A percentile compares a stretch with the other conserved stretches of the same genome.
Evolutionary conservation across 164 flowering plant species (phyloP).

Genomic region (Stephania yunnanensis): DNA sequence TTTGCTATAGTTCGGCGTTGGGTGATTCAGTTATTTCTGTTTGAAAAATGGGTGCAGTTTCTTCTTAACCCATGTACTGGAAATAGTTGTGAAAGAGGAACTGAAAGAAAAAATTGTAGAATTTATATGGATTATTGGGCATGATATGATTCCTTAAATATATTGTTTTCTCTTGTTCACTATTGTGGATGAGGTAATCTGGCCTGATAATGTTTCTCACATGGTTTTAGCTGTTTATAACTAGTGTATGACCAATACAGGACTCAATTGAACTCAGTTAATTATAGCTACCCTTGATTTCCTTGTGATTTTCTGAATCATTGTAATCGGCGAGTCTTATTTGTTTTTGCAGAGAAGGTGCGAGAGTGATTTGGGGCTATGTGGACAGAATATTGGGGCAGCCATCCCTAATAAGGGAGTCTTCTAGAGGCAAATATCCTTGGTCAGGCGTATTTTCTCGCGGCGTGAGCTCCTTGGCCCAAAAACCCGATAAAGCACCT

Average conservation of each 20-base stretch:
- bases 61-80: too few relatives aligned
- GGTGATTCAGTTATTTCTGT: too few relatives aligned
- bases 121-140: too few relatives aligned
- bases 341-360: constrained; percentile 81
- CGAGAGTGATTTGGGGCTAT: constrained; percentile 87
- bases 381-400: constrained; percentile 96
- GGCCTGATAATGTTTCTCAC: not conserved
- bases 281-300: not conserved
- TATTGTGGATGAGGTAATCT: too few relatives aligned
- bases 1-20: too few relatives aligned
- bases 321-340: constrained; percentile 1
- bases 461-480: constrained; percentile 39
- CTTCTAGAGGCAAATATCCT: constrained; percentile 90
- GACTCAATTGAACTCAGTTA: not conserved
- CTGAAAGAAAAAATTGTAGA: too few relatives aligned
- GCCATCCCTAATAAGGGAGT: constrained; percentile 93
- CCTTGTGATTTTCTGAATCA: not conserved
- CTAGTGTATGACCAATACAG: not conserved
- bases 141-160: too few relatives aligned
- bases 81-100: too few relatives aligned
- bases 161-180: not conserved
- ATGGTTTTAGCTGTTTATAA: not conserved
- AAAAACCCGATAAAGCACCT: constrained; percentile 27
- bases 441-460: constrained; percentile 82
- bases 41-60: too few relatives aligned